A percentile compares a stretch with the other conserved stretches of the same genome.
Conservation (phyloP, 164 flowering plant species). For the Vitis rupestris region DNA sequence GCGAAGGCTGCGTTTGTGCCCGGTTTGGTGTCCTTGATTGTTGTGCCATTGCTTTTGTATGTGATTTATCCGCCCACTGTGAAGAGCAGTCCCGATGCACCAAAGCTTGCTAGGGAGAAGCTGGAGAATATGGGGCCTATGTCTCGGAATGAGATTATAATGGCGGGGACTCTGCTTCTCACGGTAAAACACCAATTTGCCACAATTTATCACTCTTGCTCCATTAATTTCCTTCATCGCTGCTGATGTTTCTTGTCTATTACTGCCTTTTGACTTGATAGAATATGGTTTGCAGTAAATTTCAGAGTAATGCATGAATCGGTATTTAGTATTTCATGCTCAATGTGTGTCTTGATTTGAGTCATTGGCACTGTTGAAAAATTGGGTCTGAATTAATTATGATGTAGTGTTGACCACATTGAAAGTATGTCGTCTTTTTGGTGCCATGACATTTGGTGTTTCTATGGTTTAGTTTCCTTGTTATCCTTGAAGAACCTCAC, state of each 20-base stretch:
- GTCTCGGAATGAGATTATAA: constrained; percentile 76
- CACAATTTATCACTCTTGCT: neutral
- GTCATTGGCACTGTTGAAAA: neutral
- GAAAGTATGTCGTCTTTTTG: too few relatives aligned
- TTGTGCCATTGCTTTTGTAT: constrained; percentile 78
- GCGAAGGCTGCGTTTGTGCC: constrained; percentile 91
- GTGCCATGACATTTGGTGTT: too few relatives aligned
- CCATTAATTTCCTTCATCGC: neutral
- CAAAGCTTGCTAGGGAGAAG: constrained; percentile 77
- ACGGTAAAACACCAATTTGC: constrained; percentile 46
- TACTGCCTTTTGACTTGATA: too few relatives aligned
- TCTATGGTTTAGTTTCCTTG: too few relatives aligned
- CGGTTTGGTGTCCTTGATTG: constrained; percentile 73
- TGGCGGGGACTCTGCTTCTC: constrained; percentile 77
- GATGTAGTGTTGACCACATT: too few relatives aligned
- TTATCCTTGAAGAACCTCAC: too few relatives aligned
- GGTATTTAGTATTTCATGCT: neutral
- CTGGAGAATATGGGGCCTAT: constrained; percentile 93
- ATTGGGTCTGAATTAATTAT: too few relatives aligned
- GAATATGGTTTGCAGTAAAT: too few relatives aligned
- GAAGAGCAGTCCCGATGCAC: constrained; percentile 92
- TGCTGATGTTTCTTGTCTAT: too few relatives aligned
- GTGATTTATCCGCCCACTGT: constrained; percentile 78
- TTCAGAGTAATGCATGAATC: neutral
- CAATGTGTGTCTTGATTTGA: neutral